phyloP scores from a whole-genome alignment of 805 yeast species.

The Pichia nanzhaoensis region DNA sequence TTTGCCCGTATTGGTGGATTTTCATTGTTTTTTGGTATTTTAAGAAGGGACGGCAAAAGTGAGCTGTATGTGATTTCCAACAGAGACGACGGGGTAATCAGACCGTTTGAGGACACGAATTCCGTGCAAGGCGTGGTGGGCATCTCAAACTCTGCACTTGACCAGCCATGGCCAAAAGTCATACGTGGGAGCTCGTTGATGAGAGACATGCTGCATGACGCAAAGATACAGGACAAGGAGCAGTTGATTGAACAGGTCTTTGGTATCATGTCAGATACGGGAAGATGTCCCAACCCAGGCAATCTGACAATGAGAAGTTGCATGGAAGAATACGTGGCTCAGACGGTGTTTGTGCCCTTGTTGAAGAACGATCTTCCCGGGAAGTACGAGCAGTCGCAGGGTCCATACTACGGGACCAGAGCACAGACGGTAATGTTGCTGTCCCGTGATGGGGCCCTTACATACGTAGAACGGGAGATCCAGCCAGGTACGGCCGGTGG shows the following conservation, averaged over 20 bases:
- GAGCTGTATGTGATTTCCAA: conserved; percentile 42
- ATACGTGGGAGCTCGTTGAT: conserved; percentile 55
- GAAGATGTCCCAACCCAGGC: no score
- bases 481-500: no score
- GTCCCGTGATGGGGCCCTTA: not conserved
- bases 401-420: conserved; percentile 11
- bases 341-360: conserved; percentile 10
- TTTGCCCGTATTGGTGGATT: conserved; percentile 52
- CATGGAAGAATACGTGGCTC: not conserved
- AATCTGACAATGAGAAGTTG: no score
- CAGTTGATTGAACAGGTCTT: conserved; percentile 23
- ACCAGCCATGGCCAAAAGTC: conserved; percentile 74
- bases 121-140: no score
- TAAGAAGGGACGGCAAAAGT: conserved; percentile 24
- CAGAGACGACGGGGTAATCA: conserved; percentile 30
- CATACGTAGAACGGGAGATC: conserved; percentile 2
- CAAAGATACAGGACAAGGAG: not conserved
- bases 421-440: conserved; percentile 13
- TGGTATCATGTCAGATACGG: conserved; percentile 33
- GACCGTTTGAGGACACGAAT: conserved; percentile 3
- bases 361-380: not conserved
- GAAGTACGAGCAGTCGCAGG: not conserved
- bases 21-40: conserved; percentile 49
- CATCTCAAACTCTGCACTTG: conserved; percentile 59
- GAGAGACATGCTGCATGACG: conserved; percentile 32